Evolutionary conservation across 805 yeast species (phyloP).

Genomic region (Wickerhamomyces rabaulensis): DNA sequence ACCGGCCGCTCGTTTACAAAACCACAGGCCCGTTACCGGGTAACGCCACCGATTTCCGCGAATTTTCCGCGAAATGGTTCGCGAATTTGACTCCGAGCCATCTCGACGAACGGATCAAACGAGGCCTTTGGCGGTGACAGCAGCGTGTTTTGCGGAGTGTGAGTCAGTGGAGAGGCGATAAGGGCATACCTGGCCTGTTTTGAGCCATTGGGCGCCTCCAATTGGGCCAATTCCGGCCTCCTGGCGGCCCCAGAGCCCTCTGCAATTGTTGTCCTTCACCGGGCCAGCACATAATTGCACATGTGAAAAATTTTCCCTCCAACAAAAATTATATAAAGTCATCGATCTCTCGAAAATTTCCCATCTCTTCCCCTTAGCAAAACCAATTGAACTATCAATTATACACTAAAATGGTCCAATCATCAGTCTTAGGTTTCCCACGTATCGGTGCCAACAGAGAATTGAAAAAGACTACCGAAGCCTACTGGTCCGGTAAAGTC

Average conservation of each 20-base stretch:
- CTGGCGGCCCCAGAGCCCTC: not conserved
- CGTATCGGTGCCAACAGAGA: slow-evolving; percentile 99
- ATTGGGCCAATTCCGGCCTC: not conserved
- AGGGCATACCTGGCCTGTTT: not conserved
- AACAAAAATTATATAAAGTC: not conserved
- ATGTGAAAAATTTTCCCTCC: not conserved
- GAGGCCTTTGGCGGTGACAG: not conserved
- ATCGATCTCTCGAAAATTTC: not conserved
- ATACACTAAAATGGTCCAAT: slow-evolving; percentile 69
- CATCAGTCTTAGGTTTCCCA: slow-evolving; percentile 99
- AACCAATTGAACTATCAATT: not conserved
- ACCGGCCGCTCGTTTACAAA: no score
- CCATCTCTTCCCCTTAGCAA: not conserved
- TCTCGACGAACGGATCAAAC: not conserved
- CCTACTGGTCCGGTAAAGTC: slow-evolving; percentile 97
- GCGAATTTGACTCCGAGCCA: not conserved
- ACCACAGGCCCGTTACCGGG: not conserved
- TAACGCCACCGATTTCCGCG: not conserved
- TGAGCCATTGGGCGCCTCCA: not conserved
- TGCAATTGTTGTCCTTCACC: not conserved
- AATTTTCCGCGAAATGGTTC: not conserved
- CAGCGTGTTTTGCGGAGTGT: not conserved
- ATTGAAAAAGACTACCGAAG: slow-evolving; percentile 97
- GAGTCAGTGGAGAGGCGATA: not conserved
- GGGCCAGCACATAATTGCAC: not conserved